A percentile compares a stretch with the other conserved stretches of the same genome.
Conservation (phyloP, 345 rosid species). For the Populus ilicifolia region DNA sequence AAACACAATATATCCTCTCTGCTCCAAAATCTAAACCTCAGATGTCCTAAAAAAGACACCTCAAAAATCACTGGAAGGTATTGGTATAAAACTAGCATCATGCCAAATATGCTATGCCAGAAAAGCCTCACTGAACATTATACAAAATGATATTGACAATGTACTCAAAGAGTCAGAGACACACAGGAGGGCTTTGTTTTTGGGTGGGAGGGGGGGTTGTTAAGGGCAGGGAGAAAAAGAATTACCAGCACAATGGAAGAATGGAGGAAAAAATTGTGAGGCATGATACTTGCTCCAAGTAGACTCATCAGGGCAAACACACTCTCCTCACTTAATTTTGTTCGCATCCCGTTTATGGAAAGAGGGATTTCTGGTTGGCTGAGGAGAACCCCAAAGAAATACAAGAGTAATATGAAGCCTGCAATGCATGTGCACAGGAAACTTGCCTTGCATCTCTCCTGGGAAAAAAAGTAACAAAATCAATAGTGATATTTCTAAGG, state of each 20-base stretch:
- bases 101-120: neutral
- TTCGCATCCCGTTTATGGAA: constrained; percentile 49
- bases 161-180: neutral
- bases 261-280: constrained; percentile 96
- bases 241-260: constrained; percentile 77
- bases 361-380: constrained; percentile 77
- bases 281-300: constrained; percentile 94
- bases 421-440: constrained; percentile 50
- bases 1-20: neutral
- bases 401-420: constrained; percentile 54
- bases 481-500: constrained; percentile 6
- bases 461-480: constrained; percentile 22
- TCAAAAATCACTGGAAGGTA: neutral
- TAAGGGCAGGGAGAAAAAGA: constrained; percentile 7
- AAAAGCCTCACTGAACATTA: neutral
- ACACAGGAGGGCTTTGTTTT: no score
- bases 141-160: neutral
- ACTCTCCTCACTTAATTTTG: constrained; percentile 70
- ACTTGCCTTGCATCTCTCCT: constrained; percentile 69
- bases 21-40: neutral
- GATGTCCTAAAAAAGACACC: neutral
- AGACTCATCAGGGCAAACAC: constrained; percentile 83
- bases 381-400: constrained; percentile 60
- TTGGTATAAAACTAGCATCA: neutral
- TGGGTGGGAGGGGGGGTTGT: no score